Conservation (phyloP, 1,284 basidiomycete species). For the Cryptococcus sp. region DNA sequence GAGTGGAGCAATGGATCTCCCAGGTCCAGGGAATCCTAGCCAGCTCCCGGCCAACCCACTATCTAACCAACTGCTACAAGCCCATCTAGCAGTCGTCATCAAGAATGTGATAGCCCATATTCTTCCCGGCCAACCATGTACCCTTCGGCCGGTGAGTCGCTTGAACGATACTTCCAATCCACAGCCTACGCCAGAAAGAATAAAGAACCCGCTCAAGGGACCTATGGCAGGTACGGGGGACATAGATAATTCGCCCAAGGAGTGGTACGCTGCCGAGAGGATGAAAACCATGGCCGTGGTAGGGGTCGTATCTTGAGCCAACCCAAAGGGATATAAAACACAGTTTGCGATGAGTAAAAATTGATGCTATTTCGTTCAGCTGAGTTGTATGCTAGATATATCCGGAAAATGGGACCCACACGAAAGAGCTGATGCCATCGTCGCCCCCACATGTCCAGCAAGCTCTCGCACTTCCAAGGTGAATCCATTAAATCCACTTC, state of each 20-base stretch:
- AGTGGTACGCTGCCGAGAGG: constrained; percentile 40
- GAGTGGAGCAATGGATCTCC: background rate
- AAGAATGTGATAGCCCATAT: constrained; percentile 38
- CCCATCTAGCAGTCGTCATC: constrained; percentile 18
- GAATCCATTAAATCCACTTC: constrained; percentile 38
- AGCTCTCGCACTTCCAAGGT: constrained; percentile 35
- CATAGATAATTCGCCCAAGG: constrained; percentile 36
- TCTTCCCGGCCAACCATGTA: constrained; percentile 34
- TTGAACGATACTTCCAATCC: constrained; percentile 33
- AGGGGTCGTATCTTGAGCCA: constrained; percentile 18
- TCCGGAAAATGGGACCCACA: constrained; percentile 26
- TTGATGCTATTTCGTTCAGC: constrained; percentile 27
- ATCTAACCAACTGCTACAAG: constrained; percentile 34
- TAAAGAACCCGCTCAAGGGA: constrained; percentile 33
- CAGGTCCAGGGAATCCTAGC: constrained; percentile 9
- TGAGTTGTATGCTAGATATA: background rate
- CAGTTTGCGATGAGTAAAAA: constrained; percentile 35
- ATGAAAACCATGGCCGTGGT: constrained; percentile 36
- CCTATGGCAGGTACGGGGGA: constrained; percentile 30
- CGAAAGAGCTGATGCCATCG: constrained; percentile 48
- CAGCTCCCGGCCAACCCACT: constrained; percentile 29
- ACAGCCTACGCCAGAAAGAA: constrained; percentile 33
- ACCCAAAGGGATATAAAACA: constrained; percentile 16
- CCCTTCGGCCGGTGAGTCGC: constrained; percentile 30
- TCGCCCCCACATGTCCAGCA: constrained; percentile 46